Evolutionary conservation across 208 protist species (phyloP), one percentile per base, ranked within the genome.

Genomic region (Leishmania martiniquensis): DNA sequence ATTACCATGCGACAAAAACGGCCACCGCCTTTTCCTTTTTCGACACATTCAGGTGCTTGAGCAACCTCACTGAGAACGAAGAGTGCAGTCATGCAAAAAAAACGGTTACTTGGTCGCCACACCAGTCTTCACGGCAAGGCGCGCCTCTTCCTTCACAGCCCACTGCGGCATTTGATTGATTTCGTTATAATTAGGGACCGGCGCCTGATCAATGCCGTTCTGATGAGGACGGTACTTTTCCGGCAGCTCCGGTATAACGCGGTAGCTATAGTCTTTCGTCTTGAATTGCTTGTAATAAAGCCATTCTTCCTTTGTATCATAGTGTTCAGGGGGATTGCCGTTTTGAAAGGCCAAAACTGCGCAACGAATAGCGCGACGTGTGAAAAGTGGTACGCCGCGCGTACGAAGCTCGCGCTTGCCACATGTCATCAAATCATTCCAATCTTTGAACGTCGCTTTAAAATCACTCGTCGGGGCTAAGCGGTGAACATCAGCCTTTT

Each of bases 201-300:
- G 95, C 13, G 92, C 87, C 71, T 96, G 92, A 75, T 96, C 95
- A 70, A 97, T 90, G 45, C 95, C 95, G 75, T 95, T 96, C 77
- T 97, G 93, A 76, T 98, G 95, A 34, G 95, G 95, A 2, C 95
- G 82, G 75, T 98, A 98, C 77, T 98, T 98, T 75, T 98, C 93
- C 22, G 95, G 93, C 7, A 98, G 80, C 76, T 98, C 93, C 6
- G 95, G 95, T 72, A 98, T 95, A 15, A 96, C 86, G 45, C 93
- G 87, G 76, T 98, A 95, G 80, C 91, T 96, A 70, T 88, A 96
- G 66, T 97, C 94, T 68, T 92, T 91, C 10, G 94, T 97, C 82
- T 97, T 96, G 74, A 97, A 97, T 55, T 97, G 94, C 67, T 94
- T 96, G 78, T 96, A 97, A 62, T 96, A 97, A 7, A 97, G 77